Evolutionary conservation across 768 basidiomycete species (phyloP).

Genomic region (Auricularia cornea): DNA sequence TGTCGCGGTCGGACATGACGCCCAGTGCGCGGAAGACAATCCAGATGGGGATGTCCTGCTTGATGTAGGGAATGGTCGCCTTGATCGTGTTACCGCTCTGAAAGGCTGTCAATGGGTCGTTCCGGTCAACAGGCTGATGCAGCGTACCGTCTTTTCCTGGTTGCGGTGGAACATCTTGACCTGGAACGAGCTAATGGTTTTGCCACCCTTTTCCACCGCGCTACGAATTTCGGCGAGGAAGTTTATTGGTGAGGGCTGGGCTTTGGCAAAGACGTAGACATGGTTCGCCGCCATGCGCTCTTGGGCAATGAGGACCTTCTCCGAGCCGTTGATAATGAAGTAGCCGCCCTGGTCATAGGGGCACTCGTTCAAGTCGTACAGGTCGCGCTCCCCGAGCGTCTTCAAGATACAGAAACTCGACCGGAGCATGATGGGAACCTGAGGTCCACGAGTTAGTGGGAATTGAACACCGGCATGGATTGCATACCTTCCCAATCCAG

Average conservation of each 20-base stretch:
- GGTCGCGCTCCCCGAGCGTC: conserved; percentile 65
- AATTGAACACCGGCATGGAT: not conserved
- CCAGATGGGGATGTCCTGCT: conserved; percentile 97
- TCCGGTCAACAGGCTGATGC: not conserved
- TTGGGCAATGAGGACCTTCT: conserved; percentile 99
- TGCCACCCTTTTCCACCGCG: conserved; percentile 95
- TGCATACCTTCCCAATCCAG: conserved; percentile 82
- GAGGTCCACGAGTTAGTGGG: not conserved
- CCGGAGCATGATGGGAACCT: conserved; percentile 98
- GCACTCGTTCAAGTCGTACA: conserved; percentile 93
- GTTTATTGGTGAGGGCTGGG: conserved; percentile 89
- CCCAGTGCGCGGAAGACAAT: conserved; percentile 97
- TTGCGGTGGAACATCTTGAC: conserved; percentile 94
- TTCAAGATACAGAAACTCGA: conserved; percentile 92
- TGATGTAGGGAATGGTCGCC: conserved; percentile 96
- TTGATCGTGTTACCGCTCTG: conserved; percentile 90
- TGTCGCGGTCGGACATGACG: conserved; percentile 95
- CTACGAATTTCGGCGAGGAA: conserved; percentile 96
- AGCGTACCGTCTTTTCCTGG: conserved; percentile 77
- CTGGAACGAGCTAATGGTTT: conserved; percentile 95
- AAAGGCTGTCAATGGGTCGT: conserved; percentile 12
- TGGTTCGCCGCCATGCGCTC: conserved; percentile 99
- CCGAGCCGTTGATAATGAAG: conserved; percentile 98
- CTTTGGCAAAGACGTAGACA: conserved; percentile 98
- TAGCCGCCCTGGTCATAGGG: conserved; percentile 99